These are phyloP conservation scores for Pisolithus marmoratus DNA, from an alignment of 768 basidiomycete genomes.

Conservation along the genomic window DNA sequence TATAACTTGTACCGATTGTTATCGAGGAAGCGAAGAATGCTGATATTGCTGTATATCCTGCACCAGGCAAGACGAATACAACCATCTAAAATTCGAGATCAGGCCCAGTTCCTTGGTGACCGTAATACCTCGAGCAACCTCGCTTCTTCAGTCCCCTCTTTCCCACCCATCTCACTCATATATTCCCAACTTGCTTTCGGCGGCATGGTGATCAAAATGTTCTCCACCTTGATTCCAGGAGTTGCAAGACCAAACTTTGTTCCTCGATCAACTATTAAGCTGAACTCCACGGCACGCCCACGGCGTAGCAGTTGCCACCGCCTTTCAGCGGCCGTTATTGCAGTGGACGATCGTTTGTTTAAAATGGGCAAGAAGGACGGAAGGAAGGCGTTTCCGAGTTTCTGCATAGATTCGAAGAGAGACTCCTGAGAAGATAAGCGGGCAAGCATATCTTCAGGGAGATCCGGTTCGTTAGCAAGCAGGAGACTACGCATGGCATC, in stretches of 20 bases:
- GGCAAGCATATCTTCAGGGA: too few species aligned
- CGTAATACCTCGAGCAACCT: constrained; percentile 36
- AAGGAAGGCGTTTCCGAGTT: constrained; percentile 39
- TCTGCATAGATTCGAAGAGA: constrained; percentile 33
- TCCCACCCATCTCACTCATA: constrained; percentile 44
- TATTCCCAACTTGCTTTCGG: constrained; percentile 70
- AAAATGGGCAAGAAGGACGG: constrained; percentile 44
- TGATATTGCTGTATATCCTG: too few species aligned
- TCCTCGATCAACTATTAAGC: constrained; percentile 62
- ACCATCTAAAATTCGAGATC: not conserved
- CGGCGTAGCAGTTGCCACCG: constrained; percentile 51
- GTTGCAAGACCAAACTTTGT: constrained; percentile 61
- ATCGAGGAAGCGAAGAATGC: too few species aligned
- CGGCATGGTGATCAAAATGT: constrained; percentile 61
- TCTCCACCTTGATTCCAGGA: constrained; percentile 57
- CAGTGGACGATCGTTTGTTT: constrained; percentile 29
- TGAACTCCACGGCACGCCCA: constrained; percentile 55
- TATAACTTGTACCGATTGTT: constrained; percentile 8
- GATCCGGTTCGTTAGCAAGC: too few species aligned
- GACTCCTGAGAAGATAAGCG: too few species aligned
- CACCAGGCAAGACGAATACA: too few species aligned
- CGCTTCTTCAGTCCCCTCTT: constrained; percentile 47
- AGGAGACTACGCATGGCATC: constrained; percentile 8
- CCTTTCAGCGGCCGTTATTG: constrained; percentile 18
- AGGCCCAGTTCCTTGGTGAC: constrained; percentile 4